phyloP scores from a whole-genome alignment of 2,329 filamentous ascomycete species.

The Reticulascus tulasneorum region DNA sequence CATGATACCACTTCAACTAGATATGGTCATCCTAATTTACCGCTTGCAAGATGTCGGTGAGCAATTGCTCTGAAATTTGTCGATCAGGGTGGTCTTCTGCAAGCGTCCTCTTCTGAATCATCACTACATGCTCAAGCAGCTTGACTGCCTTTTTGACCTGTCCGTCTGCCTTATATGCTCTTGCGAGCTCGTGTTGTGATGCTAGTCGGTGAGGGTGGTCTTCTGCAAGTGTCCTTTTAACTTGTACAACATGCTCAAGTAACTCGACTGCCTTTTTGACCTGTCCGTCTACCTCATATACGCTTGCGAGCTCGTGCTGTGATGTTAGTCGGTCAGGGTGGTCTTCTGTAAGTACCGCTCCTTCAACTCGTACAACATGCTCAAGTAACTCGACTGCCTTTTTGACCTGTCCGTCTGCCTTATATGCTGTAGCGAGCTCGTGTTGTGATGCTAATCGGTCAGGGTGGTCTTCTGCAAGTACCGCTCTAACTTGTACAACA shows the following conservation, averaged over 20 bases:
- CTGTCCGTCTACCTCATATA: too few relatives aligned
- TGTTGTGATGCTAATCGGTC: slow-evolving; percentile 7
- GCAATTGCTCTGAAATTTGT: too few relatives aligned
- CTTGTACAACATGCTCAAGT: slow-evolving; percentile 17
- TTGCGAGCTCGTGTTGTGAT: not conserved
- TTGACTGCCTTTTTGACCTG: not conserved
- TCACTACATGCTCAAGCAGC: too few relatives aligned
- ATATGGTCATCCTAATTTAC: too few relatives aligned
- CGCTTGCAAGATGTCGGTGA: too few relatives aligned
- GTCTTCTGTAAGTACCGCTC: too few relatives aligned
- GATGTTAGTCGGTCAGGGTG: too few relatives aligned
- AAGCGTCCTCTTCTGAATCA: too few relatives aligned
- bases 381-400: not conserved
- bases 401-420: not conserved
- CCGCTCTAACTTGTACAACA: slow-evolving; percentile 12
- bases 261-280: slow-evolving; percentile 19
- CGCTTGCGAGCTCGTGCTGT: too few relatives aligned
- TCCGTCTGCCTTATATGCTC: not conserved
- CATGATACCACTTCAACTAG: too few relatives aligned
- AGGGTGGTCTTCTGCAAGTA: slow-evolving; percentile 6
- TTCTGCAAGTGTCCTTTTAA: slow-evolving; percentile 4
- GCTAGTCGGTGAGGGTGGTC: slow-evolving; percentile 7
- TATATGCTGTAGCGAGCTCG: not conserved
- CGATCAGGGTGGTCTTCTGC: too few relatives aligned
- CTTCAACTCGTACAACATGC: too few relatives aligned